phyloP scores from a whole-genome alignment of 768 basidiomycete genomes.

The Pleurotus citrinopileatus region DNA sequence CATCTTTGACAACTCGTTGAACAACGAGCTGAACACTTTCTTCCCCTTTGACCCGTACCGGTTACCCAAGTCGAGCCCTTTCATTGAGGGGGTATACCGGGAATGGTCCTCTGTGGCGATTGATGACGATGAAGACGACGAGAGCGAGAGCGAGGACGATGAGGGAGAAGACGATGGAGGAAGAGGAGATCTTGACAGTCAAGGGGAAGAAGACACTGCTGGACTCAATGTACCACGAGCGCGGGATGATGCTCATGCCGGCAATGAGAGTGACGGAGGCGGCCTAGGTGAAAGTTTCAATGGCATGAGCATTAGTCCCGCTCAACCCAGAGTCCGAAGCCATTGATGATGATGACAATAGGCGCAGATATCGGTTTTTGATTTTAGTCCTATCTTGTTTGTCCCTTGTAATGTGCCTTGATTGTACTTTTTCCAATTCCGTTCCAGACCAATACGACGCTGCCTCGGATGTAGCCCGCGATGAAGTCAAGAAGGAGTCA shows the following conservation, averaged over 20 bases:
- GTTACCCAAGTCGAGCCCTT: constrained; percentile 72
- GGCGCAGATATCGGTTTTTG: too few species aligned
- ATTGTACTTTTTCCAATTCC: neutral
- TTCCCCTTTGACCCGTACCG: constrained; percentile 99
- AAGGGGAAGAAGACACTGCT: too few species aligned
- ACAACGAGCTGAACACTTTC: constrained; percentile 83
- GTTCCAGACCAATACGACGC: neutral
- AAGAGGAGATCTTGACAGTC: constrained; percentile 13
- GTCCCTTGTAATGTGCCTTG: neutral
- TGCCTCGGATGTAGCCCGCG: neutral
- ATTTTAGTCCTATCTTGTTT: neutral
- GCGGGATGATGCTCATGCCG: constrained; percentile 17
- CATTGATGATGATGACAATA: too few species aligned
- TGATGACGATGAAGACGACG: constrained; percentile 71
- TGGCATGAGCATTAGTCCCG: constrained; percentile 84
- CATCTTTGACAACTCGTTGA: constrained; percentile 34
- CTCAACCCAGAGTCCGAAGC: constrained; percentile 11
- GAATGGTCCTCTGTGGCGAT: constrained; percentile 87
- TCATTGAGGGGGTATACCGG: constrained; percentile 82
- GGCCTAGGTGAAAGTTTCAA: constrained; percentile 67
- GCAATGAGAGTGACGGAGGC: constrained; percentile 37
- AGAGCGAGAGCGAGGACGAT: constrained; percentile 55
- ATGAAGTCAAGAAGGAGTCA: neutral
- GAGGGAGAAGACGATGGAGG: constrained; percentile 34
- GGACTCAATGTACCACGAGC: constrained; percentile 11